Percentiles rank a stretch among this genome's conserved stretches.
These are phyloP conservation scores for Russula ochroleuca DNA, from an alignment of 768 basidiomycete genomes.

Conservation along the genomic window DNA sequence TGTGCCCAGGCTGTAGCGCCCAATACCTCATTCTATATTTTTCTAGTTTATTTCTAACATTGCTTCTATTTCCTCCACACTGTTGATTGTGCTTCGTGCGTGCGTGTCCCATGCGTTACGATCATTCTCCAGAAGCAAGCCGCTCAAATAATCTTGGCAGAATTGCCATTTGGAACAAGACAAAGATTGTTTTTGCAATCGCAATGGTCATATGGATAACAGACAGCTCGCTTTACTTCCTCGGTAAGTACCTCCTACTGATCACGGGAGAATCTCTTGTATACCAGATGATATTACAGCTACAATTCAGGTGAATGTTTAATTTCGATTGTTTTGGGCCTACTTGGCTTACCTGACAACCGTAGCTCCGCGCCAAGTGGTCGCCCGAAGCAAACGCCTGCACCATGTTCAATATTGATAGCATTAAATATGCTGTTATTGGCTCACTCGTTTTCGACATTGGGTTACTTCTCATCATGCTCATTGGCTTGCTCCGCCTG, in stretches of 20 bases:
- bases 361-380: neutral
- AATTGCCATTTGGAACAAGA: conserved; percentile 7
- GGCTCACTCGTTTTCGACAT: neutral
- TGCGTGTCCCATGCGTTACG: neutral
- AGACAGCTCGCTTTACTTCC: neutral
- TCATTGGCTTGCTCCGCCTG: neutral
- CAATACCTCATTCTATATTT: too few species aligned
- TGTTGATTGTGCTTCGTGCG: conserved; percentile 15
- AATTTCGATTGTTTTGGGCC: neutral
- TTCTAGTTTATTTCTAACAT: neutral
- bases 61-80: neutral
- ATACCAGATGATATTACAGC: neutral
- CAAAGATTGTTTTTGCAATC: neutral
- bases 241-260: neutral
- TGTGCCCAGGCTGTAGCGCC: neutral
- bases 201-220: neutral
- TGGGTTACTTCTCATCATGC: neutral
- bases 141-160: neutral
- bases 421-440: neutral
- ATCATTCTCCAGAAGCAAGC: neutral
- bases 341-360: neutral
- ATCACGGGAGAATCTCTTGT: too few species aligned
- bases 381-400: neutral
- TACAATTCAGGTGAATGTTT: neutral
- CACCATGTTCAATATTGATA: too few species aligned